A percentile compares a stretch with the other conserved stretches of the same genome.
phyloP scores from a whole-genome alignment of 495 filamentous ascomycete genomes.

The Hypoxylon fragiforme region DNA sequence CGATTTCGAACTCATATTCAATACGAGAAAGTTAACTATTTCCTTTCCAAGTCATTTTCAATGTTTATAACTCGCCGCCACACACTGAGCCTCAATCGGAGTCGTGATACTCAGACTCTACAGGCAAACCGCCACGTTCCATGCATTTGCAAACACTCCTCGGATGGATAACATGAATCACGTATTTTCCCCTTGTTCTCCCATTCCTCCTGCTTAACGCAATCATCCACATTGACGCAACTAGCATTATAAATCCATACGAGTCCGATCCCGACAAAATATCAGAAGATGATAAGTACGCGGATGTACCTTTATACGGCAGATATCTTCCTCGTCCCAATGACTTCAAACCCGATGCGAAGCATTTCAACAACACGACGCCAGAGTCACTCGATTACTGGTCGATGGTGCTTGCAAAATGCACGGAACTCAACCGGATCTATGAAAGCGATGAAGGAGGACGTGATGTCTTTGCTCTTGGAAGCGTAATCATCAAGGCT shows the following conservation, averaged over 20 bases:
- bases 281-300: conserved; percentile 39
- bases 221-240: background rate
- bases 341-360: conserved; percentile 44
- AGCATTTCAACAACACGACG: conserved; percentile 41
- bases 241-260: conserved; percentile 37
- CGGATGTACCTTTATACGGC: conserved; percentile 44
- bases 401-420: conserved; percentile 41
- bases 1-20: background rate
- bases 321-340: conserved; percentile 39
- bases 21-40: background rate
- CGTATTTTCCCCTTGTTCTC: no score
- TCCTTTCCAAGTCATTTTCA: no score
- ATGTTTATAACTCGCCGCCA: background rate
- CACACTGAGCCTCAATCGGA: background rate
- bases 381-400: conserved; percentile 44
- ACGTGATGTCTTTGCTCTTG: conserved; percentile 50
- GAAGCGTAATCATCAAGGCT: conserved; percentile 53
- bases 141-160: no score
- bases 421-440: conserved; percentile 38
- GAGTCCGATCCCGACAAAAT: conserved; percentile 42
- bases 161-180: no score
- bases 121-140: no score
- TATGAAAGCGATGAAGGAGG: conserved; percentile 44
- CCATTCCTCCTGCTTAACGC: background rate
- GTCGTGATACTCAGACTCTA: background rate